Evolutionary conservation across 2,329 filamentous ascomycete genomes (phyloP), one percentile per base, ranked within the genome.

Genomic region (Basipetospora chlamydospora): DNA sequence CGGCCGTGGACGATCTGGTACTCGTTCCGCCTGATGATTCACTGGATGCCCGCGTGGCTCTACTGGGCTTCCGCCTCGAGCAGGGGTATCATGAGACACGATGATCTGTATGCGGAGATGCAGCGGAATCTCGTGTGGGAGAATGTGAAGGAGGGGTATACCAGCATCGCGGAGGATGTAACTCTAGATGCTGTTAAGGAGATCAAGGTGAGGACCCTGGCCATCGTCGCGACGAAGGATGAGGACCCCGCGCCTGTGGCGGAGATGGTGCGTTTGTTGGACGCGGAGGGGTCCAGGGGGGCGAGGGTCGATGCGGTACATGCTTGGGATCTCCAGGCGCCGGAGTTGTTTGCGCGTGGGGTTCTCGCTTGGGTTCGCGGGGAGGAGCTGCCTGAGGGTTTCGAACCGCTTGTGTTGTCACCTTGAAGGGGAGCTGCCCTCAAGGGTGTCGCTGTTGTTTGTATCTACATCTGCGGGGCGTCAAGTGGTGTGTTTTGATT

Each of bases 311-410:
- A 38, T 15, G 60, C 58, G 12, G 47, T 56, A 20, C 58, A 62
- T 44, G 49, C 50, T 26, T 61, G 59, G 60, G 54, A 61, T 39
- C 39, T 62, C 40, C 59, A 62, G 39, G 46, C 55, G 22, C 60
- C 59, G 2, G 42, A 52, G 28, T 33, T 61, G 6, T 63, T 62
- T 43, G 54, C 56, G 1, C 44, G 47, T 25, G 54, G 47, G 2
- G 45, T 62, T 9, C 47, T 44, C 40, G 54, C 55, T 4, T 63
- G 59, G 58, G 40, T 57, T 8, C 45, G 50, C 25, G 43, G 42
- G 15, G 34, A 35, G 17, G 34, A 39, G 17, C 34, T 60, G 35
- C 55, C 56, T 6, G 35, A 38, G 6, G 48, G 38, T 5, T 43
- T 52, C 29, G 48, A 51, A 26, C 17, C 26, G 17, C n/a, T 37